Evolutionary conservation across 2,329 filamentous ascomycete species (phyloP), one percentile per base, ranked within the genome.

Genomic region (Westerdykella sp.): DNA sequence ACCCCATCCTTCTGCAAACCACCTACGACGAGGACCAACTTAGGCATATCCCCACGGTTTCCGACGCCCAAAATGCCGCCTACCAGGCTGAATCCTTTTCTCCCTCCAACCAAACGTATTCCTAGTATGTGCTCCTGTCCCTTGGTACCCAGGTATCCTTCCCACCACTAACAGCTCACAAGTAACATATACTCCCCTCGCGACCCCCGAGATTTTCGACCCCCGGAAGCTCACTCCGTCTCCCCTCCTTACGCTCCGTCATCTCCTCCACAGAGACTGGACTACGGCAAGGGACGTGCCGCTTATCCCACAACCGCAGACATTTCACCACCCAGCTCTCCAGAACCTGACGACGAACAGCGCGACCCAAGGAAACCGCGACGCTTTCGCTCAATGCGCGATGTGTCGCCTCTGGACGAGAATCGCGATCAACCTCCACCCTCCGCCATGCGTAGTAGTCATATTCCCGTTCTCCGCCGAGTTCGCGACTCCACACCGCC

Each of bases 171-270:
- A 28, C 25, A 12, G 25, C 25, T 28, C 25, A 9, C 11, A 4
- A 53, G 45, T 44, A 56, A 59, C 39, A 42, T 51, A 34, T 48
- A 55, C 21, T 51, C 59, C n/a, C 57, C 56, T 12, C 44, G 50
- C 18, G 53, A 56, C 37, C 47, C 51, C 35, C 51, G 49, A 32
- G 47, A 55, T 34, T 56, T 59, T 31, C 55, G 53, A 41, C 47
- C 47, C 2, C 62, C 62, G 7, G 55, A 60, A 45, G 54, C 55
- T 7, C 56, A 58, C 6, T 62, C 62, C 31, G 55, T 59, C 16
- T 83, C 81, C 25, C 84, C 83, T 13, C 53, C 81, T 37, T 84
- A 85, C 60, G 80, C 80, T 37, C 74, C 78, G 59, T 73, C 70
- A 36, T 78, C 73, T 47, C 73, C 73, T 12, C 54, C 49, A 15